These are phyloP conservation scores for Hymenoscyphus fructigenus DNA, from an alignment of 2,329 filamentous ascomycete species.

Conservation along the genomic window DNA sequence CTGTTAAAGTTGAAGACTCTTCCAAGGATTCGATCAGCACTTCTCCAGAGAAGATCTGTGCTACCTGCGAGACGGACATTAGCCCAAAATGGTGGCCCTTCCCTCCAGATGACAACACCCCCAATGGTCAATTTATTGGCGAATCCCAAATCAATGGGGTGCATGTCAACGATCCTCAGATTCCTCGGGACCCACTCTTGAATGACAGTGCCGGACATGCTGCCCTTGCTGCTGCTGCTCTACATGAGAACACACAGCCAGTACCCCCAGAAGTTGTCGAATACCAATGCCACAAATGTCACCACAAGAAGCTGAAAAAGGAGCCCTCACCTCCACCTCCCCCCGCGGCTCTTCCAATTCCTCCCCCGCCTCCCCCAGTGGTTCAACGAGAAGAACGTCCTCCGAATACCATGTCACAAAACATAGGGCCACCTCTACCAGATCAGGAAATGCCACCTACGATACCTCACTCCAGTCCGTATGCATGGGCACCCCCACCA, in stretches of 20 bases:
- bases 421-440: slow-evolving; percentile 31
- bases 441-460: slow-evolving; percentile 29
- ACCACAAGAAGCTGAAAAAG: slow-evolving; percentile 48
- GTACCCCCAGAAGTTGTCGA: slow-evolving; percentile 40
- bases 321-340: slow-evolving; percentile 25
- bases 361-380: slow-evolving; percentile 17
- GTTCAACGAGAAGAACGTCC: slow-evolving; percentile 23
- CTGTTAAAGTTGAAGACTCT: slow-evolving; percentile 32
- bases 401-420: slow-evolving; percentile 31
- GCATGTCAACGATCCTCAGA: slow-evolving; percentile 14
- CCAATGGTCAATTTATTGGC: slow-evolving; percentile 2
- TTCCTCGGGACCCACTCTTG: slow-evolving; percentile 2
- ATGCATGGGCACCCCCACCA: slow-evolving; percentile 37
- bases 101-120: slow-evolving; percentile 10
- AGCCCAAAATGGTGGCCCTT: slow-evolving; percentile 70
- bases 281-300: slow-evolving; percentile 76
- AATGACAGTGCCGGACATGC: slow-evolving; percentile 28
- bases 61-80: slow-evolving; percentile 66
- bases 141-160: slow-evolving; percentile 19
- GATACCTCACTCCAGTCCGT: slow-evolving; percentile 24
- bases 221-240: slow-evolving; percentile 36
- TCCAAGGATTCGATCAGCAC: slow-evolving; percentile 9
- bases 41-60: slow-evolving; percentile 50
- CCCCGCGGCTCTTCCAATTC: not conserved
- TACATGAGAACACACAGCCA: slow-evolving; percentile 31